Evolutionary conservation across 2,329 filamentous ascomycete species (phyloP), one percentile per base, ranked within the genome.

Genomic region (Mycosphaerella arachidis): DNA sequence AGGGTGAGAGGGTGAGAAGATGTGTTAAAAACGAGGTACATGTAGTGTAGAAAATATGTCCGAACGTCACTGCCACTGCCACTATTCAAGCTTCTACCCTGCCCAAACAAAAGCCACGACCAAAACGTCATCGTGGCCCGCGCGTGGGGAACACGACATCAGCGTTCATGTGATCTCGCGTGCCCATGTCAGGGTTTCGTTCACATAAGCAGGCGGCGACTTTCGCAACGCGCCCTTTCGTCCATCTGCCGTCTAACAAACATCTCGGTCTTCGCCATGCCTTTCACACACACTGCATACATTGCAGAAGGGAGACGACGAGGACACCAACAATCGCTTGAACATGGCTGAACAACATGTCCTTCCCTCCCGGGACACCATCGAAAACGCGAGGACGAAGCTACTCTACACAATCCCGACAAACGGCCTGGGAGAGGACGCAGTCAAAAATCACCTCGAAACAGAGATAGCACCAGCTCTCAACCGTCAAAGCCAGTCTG

Each of bases 401-500:
- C 68, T 83, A 8, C 68, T 70, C 20, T 37, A 64, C 1, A 66
- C 64, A 1, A 69, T 83, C 1, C 74, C 77, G 9, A 18, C 59
- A 0, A 53, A 62, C 3, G 81, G 81, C 6, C 66, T 78, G 2
- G 81, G 81, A 16, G 67, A 79, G 12, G 68, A 74, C 62, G 67
- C 70, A 27, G 74, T 76, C 4, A 71, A 76, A 53, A 62, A 70
- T 9, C 81, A 84, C 64, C 68, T 84, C 3, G 64, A 73, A 4
- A 61, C 75, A 4, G 78, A 82, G 33, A 71, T 84, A 6, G 71
- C 72, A 2, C 80, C 79, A 10, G 88, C 82, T 1, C 81, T 94
- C 60, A 91, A 88, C 67, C 82, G 80, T 24, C 60, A 57, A 68
- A 86, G 85, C 65, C 81, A 83, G 46, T 85, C 83, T 48, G 75